Evolutionary conservation across 208 protist genomes (phyloP), one percentile per base, ranked within the genome.

Genomic region (Herpetomonas tarakana): DNA sequence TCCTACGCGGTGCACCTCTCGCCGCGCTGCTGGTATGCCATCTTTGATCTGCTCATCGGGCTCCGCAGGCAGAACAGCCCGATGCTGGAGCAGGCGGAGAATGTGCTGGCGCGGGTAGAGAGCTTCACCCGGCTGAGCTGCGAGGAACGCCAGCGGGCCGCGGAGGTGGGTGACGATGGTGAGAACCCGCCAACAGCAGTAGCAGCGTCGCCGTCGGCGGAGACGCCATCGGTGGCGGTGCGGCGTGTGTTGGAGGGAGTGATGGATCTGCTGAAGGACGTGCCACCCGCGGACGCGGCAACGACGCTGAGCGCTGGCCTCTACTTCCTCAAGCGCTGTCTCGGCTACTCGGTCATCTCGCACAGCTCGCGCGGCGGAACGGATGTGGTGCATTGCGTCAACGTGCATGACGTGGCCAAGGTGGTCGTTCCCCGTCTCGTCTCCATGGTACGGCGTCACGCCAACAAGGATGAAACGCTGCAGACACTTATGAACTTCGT

Each of bases 1-100:
- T 55, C 68, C 21, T 73, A 92, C 60, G 81, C 84, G n/a, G 52
- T 83, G 6, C 64, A 90, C 71, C 83, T 93, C 62, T 82, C 86
- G n/a, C 56, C 69, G 52, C 67, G 71, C 11, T 93, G 75, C 41
- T 96, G 90, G 90, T 35, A 78, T 7, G 67, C 74, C 2, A 74
- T 93, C 28, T 71, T 78, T 22, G 65, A 87, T 49, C 67, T 93
- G 25, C 47, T 93, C 2, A 61, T 83, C 3, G 52, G 62, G 29
- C 70, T 91, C 41, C 75, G 71, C 11, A 76, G 71, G 14, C 69
- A 71, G 31, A 60, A 61, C 16, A 56, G 55, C n/a, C 39, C 68
- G 27, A 53, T 84, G 2, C 58, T 71, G 6, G 53, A 73, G 26
- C 67, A 79, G 28, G 70, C 76, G 28, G 89, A 95, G 61, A 64